A percentile compares a stretch with the other conserved stretches of the same genome.
These are phyloP conservation scores for Sugiyamaella lignohabitans DNA, from an alignment of 805 yeast species.

Conservation along the genomic window DNA sequence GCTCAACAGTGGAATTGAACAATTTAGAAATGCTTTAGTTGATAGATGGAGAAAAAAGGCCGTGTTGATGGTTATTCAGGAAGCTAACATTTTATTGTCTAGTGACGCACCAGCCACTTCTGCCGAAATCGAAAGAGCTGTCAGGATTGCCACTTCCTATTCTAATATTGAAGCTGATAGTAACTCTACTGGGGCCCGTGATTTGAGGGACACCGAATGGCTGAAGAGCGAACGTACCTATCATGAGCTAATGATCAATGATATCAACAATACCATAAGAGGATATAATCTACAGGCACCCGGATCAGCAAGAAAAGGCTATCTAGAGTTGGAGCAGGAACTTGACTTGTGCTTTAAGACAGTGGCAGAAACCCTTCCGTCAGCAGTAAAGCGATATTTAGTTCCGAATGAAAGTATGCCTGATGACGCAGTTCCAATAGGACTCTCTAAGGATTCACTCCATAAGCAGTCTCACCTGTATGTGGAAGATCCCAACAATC, in stretches of 20 bases:
- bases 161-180: conserved; percentile 7
- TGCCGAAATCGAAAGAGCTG: background rate
- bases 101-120: background rate
- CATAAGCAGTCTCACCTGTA: conserved; percentile 9
- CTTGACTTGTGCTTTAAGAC: conserved; percentile 34
- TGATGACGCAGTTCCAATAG: background rate
- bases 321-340: conserved; percentile 42
- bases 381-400: conserved; percentile 10
- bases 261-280: conserved; percentile 45
- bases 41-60: conserved; percentile 10
- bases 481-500: conserved; percentile 24
- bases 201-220: conserved; percentile 34
- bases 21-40: conserved; percentile 39
- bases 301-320: conserved; percentile 49
- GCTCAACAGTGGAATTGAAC: conserved; percentile 42
- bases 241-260: conserved; percentile 33
- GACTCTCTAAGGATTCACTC: background rate
- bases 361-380: conserved; percentile 25
- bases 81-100: background rate
- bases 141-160: conserved; percentile 13
- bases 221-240: conserved; percentile 29
- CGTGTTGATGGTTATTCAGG: conserved; percentile 1
- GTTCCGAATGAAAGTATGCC: conserved; percentile 2
- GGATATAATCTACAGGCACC: conserved; percentile 64
- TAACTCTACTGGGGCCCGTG: background rate